Conservation (phyloP, 139 green algal genomes). For the Haematococcus lacustris region DNA sequence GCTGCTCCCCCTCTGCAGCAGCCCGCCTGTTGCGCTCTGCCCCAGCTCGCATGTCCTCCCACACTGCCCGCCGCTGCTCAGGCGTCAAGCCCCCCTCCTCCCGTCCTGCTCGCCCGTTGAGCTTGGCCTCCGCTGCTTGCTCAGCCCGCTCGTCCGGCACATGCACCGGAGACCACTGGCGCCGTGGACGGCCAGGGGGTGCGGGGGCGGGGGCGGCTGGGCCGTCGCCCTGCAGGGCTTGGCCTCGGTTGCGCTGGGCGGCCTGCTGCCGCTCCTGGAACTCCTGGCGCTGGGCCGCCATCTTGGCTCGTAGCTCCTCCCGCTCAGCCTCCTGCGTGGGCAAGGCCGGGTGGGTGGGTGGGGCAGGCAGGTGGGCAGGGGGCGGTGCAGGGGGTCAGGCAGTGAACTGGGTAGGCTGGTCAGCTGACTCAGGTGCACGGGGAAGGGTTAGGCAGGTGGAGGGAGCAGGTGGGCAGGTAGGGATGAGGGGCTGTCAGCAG, state of each 20-base stretch:
- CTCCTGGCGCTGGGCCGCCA: conserved; percentile 33
- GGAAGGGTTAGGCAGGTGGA: too few relatives aligned
- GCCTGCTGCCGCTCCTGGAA: too few relatives aligned
- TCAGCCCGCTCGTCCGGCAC: neutral
- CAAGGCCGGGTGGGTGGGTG: too few relatives aligned
- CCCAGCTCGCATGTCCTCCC: conserved; percentile 40
- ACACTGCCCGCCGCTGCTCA: conserved; percentile 41
- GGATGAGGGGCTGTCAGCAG: too few relatives aligned
- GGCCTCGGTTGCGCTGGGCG: too few relatives aligned
- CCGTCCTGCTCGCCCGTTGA: neutral
- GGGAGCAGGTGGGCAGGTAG: too few relatives aligned
- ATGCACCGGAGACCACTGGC: neutral
- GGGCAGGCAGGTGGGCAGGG: too few relatives aligned
- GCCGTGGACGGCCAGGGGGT: neutral
- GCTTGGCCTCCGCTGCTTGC: neutral
- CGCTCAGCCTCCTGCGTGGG: conserved; percentile 29
- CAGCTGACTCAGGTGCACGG: too few relatives aligned
- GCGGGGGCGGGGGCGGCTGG: too few relatives aligned
- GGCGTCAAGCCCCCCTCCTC: conserved; percentile 1
- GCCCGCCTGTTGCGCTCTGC: conserved; percentile 39
- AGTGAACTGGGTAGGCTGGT: too few relatives aligned
- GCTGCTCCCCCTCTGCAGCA: conserved; percentile 9
- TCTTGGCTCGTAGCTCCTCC: conserved; percentile 24
- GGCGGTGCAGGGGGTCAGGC: too few relatives aligned
- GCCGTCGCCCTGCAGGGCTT: too few relatives aligned